Percentiles rank a stretch among this genome's conserved stretches.
Evolutionary conservation across 2,329 filamentous ascomycete species (phyloP).

Genomic region (Lasiodiplodia hormozganensis): DNA sequence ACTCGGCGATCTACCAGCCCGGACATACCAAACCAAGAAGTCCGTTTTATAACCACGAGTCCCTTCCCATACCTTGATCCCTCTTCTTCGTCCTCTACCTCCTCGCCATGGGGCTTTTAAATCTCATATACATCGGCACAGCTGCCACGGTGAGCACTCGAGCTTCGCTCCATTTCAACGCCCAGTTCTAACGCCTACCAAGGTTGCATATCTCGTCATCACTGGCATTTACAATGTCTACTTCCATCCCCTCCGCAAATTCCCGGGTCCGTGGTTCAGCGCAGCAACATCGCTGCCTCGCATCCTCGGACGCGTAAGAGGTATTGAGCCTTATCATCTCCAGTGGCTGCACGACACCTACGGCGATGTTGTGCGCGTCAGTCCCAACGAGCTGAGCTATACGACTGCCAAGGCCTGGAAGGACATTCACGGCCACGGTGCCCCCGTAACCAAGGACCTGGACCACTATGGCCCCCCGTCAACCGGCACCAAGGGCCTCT

Average conservation of each 20-base stretch:
- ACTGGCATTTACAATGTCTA: slow-evolving; percentile 24
- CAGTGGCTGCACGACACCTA: slow-evolving; percentile 48
- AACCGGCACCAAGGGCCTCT: slow-evolving; percentile 47
- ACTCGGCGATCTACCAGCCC: slow-evolving; percentile 13
- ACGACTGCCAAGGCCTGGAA: slow-evolving; percentile 22
- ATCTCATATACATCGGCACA: slow-evolving; percentile 10
- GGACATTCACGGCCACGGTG: slow-evolving; percentile 49
- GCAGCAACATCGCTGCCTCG: slow-evolving; percentile 24
- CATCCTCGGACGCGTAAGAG: slow-evolving; percentile 13
- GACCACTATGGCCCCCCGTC: slow-evolving; percentile 38
- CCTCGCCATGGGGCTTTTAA: slow-evolving; percentile 19
- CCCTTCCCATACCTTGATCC: neutral
- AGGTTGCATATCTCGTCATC: slow-evolving; percentile 19
- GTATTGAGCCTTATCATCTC: slow-evolving; percentile 34
- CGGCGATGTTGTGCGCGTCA: slow-evolving; percentile 51
- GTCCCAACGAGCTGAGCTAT: slow-evolving; percentile 44
- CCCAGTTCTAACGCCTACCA: neutral
- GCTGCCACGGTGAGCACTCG: slow-evolving; percentile 6
- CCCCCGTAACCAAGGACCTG: slow-evolving; percentile 42
- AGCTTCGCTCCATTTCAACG: neutral
- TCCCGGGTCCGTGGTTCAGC: slow-evolving; percentile 25
- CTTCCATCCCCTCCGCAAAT: slow-evolving; percentile 28
- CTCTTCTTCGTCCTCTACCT: neutral
- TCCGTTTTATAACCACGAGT: slow-evolving; percentile 12
- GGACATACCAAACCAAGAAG: neutral